Percentiles rank a stretch among this genome's conserved stretches.
Evolutionary conservation across 306 rosid genomes (phyloP).

Genomic region (Carpinus viminea): DNA sequence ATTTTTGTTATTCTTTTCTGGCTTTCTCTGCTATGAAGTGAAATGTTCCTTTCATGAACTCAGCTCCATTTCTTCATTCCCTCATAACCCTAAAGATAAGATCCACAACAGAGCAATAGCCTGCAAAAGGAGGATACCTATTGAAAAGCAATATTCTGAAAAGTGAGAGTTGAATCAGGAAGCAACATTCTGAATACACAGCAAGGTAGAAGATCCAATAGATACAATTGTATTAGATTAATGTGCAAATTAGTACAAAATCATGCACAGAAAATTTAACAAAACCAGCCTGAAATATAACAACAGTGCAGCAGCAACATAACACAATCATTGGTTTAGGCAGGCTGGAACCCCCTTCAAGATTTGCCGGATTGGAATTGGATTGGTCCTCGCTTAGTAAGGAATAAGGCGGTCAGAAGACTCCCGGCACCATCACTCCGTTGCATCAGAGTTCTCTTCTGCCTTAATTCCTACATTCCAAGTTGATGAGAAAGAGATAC

Average conservation of each 20-base stretch:
- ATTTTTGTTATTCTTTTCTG: no score
- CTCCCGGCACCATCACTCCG: constrained; percentile 30
- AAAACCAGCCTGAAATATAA: neutral
- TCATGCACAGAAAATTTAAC: constrained; percentile 24
- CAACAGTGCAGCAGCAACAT: constrained; percentile 11
- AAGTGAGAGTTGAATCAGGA: neutral
- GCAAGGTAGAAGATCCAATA: constrained; percentile 27
- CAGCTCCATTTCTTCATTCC: no score
- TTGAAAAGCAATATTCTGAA: neutral
- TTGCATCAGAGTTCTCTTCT: constrained; percentile 40
- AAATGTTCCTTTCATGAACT: no score
- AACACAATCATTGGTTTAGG: constrained; percentile 21
- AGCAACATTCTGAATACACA: constrained; percentile 1
- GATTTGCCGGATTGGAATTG: constrained; percentile 22
- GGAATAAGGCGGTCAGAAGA: constrained; percentile 25
- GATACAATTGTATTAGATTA: constrained; percentile 36
- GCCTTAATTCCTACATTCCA: constrained; percentile 48
- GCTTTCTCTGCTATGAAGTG: no score
- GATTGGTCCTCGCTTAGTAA: constrained; percentile 18
- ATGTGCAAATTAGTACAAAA: constrained; percentile 36
- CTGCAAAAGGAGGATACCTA: constrained; percentile 4
- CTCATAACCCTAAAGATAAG: neutral
- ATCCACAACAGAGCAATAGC: neutral
- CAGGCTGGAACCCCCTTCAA: constrained; percentile 22
- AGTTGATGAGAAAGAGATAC: constrained; percentile 23